Evolutionary conservation across 2,329 filamentous ascomycete genomes (phyloP).

Genomic region (Chaetoscypha palmicola): DNA sequence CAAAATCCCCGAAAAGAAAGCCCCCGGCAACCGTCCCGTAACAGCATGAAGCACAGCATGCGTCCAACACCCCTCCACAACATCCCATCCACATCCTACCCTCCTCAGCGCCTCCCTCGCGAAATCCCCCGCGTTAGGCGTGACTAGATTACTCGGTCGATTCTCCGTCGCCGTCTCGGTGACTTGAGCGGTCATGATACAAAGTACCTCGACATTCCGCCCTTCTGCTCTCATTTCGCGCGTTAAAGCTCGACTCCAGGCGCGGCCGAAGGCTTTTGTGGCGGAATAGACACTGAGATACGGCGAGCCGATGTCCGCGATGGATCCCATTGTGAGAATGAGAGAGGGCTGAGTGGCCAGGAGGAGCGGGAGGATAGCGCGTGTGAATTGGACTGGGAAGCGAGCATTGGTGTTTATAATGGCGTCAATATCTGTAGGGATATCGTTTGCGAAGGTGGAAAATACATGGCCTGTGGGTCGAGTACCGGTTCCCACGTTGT

Average conservation of each 20-base stretch:
- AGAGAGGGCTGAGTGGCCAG: slow-evolving; percentile 35
- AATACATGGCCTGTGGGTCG: slow-evolving; percentile 28
- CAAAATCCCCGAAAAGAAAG: slow-evolving; percentile 5
- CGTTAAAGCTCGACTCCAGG: slow-evolving; percentile 34
- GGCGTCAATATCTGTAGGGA: slow-evolving; percentile 34
- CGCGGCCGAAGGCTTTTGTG: slow-evolving; percentile 40
- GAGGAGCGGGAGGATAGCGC: slow-evolving; percentile 39
- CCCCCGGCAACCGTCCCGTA: slow-evolving; percentile 2
- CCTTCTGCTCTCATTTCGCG: slow-evolving; percentile 37
- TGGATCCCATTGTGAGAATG: slow-evolving; percentile 44
- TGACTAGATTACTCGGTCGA: slow-evolving; percentile 21
- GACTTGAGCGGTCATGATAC: slow-evolving; percentile 32
- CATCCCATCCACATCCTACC: slow-evolving; percentile 31
- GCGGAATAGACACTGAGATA: slow-evolving; percentile 40
- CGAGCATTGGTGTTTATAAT: slow-evolving; percentile 41
- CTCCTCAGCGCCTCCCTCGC: slow-evolving; percentile 31
- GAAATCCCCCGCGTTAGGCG: slow-evolving; percentile 27
- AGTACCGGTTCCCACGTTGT: slow-evolving; percentile 45
- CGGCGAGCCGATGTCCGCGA: slow-evolving; percentile 40
- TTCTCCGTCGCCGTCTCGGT: slow-evolving; percentile 21
- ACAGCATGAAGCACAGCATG: slow-evolving; percentile 9
- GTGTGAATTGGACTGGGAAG: slow-evolving; percentile 44
- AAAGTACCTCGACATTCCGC: slow-evolving; percentile 34
- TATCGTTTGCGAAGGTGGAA: slow-evolving; percentile 32
- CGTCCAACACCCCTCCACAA: slow-evolving; percentile 11